These are phyloP conservation scores for Epithemia pelagica DNA, from an alignment of 108 stramenopile genomes.

Conservation along the genomic window DNA sequence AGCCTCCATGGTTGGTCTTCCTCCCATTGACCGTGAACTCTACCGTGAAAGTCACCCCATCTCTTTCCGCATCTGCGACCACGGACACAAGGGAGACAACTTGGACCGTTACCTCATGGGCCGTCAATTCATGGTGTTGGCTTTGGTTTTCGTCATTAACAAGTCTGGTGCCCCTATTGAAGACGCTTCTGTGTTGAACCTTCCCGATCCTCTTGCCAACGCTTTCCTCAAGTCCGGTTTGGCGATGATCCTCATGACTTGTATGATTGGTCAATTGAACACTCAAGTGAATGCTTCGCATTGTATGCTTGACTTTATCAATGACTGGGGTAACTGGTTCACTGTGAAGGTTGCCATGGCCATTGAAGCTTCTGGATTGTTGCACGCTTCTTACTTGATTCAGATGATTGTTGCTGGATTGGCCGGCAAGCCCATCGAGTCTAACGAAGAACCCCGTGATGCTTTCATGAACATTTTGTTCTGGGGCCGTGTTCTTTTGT, in stretches of 20 bases:
- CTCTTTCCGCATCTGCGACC: conserved; percentile 40
- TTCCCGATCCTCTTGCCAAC: conserved; percentile 32
- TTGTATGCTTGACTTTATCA: conserved; percentile 58
- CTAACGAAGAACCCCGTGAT: conserved; percentile 51
- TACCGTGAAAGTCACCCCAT: conserved; percentile 72
- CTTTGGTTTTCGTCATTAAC: conserved; percentile 52
- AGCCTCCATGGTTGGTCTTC: conserved; percentile 71
- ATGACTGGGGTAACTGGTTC: conserved; percentile 50
- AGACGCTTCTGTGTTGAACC: conserved; percentile 37
- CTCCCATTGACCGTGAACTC: conserved; percentile 52
- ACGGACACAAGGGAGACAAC: conserved; percentile 76
- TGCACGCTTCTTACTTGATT: conserved; percentile 41
- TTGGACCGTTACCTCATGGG: conserved; percentile 79
- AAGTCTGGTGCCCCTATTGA: conserved; percentile 34
- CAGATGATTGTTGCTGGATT: conserved; percentile 32
- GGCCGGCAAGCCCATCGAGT: conserved; percentile 40
- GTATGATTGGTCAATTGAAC: conserved; percentile 53
- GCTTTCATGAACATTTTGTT: conserved; percentile 32
- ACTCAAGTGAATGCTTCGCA: conserved; percentile 51
- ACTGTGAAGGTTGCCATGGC: conserved; percentile 42
- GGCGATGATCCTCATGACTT: conserved; percentile 52
- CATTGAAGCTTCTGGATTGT: conserved; percentile 41
- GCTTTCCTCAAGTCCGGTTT: conserved; percentile 48
- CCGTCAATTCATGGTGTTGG: conserved; percentile 80
- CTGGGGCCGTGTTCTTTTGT: conserved; percentile 36